Evolutionary conservation across 2,329 filamentous ascomycete species (phyloP).

Genomic region (Nemania sp.): DNA sequence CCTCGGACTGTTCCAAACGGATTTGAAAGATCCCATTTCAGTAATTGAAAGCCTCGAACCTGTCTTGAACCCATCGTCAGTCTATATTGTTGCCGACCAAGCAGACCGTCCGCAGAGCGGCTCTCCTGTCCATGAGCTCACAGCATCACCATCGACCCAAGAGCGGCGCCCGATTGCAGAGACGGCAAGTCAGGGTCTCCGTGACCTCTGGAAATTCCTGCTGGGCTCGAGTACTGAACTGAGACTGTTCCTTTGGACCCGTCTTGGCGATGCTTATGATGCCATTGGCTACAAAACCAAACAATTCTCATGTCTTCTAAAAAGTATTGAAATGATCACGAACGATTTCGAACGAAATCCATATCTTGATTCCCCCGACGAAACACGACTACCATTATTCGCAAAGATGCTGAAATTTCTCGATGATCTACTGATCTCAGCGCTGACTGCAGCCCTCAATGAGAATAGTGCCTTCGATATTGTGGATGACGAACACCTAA

Average conservation of each 20-base stretch:
- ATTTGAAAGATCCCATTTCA: slow-evolving; percentile 76
- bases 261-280: slow-evolving; percentile 86
- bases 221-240: slow-evolving; percentile 79
- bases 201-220: slow-evolving; percentile 85
- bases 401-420: slow-evolving; percentile 78
- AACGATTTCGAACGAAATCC: slow-evolving; percentile 64
- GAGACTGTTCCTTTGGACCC: slow-evolving; percentile 85
- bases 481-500: slow-evolving; percentile 77
- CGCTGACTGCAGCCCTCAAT: slow-evolving; percentile 70
- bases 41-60: slow-evolving; percentile 93
- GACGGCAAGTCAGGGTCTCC: slow-evolving; percentile 60
- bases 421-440: slow-evolving; percentile 73
- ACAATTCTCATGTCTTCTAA: slow-evolving; percentile 82
- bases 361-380: slow-evolving; percentile 59
- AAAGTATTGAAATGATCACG: slow-evolving; percentile 82
- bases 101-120: slow-evolving; percentile 26
- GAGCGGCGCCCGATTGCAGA: slow-evolving; percentile 51
- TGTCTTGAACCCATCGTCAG: slow-evolving; percentile 74
- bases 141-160: slow-evolving; percentile 22
- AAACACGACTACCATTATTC: slow-evolving; percentile 70
- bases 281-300: slow-evolving; percentile 85
- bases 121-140: slow-evolving; percentile 23
- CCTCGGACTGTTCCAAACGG: slow-evolving; percentile 81
- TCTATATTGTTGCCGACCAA: slow-evolving; percentile 43
- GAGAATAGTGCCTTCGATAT: slow-evolving; percentile 77